Evolutionary conservation across 139 green algal genomes (phyloP).

Genomic region (Chlamydomonas schloesseri): DNA sequence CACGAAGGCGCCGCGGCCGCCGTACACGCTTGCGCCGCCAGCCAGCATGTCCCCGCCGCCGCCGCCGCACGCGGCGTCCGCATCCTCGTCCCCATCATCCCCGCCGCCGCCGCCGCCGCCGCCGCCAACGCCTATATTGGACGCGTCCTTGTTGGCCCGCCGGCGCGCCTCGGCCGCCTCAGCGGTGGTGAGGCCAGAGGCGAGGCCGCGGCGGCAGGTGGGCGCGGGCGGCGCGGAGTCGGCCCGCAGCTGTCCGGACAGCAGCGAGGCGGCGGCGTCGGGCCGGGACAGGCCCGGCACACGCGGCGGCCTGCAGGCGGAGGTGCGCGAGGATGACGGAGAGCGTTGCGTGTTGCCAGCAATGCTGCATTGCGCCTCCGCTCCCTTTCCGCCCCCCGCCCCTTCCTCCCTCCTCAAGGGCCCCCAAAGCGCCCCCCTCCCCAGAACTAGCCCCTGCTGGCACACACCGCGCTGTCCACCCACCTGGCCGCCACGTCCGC

Average conservation of each 20-base stretch:
- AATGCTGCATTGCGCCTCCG: too few species aligned
- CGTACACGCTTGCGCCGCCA: background rate
- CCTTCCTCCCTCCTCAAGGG: too few species aligned
- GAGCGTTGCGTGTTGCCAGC: too few species aligned
- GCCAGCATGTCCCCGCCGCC: background rate
- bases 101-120: background rate
- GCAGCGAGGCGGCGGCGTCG: conserved; percentile 17
- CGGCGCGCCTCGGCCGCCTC: background rate
- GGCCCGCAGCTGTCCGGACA: background rate
- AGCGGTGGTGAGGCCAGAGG: background rate
- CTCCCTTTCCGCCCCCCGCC: too few species aligned
- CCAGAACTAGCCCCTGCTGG: background rate
- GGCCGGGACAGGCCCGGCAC: conserved; percentile 6
- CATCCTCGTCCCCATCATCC: background rate
- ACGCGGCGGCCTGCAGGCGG: background rate
- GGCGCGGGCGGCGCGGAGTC: conserved; percentile 6
- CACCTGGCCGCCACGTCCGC: conserved; percentile 3
- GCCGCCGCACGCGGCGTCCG: background rate
- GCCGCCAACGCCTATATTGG: too few species aligned
- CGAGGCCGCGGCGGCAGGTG: background rate
- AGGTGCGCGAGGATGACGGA: too few species aligned
- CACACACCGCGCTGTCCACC: too few species aligned
- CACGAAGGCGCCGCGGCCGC: conserved; percentile 1
- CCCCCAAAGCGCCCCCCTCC: background rate
- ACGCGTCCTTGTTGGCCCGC: too few species aligned